Base-by-base conservation (phyloP, 106 monocot genomes). In the Acorus calamus region DNA sequence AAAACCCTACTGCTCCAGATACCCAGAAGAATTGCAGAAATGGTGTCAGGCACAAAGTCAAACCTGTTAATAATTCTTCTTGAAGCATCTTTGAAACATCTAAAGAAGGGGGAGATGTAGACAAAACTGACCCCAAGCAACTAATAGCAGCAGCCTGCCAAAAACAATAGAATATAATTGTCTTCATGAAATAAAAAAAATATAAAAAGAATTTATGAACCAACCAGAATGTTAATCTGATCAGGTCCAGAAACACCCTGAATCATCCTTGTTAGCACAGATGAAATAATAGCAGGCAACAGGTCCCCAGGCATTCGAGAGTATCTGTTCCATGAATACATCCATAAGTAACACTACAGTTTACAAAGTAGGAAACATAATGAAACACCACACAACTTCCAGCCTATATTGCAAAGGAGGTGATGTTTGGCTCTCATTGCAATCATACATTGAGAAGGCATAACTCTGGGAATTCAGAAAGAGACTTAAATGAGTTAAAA, bases 281-380 rank as follows among this genome's bases (percentile, higher is more conserved):
- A 66, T 63, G 58, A 42, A 71, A 87, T 71, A 4, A 77, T 63
- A 45, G 66, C 66, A 63, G 74, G 75, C 67, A 92, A 70, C 63
- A 92, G 64, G 7, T 87, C 72, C 11, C 65, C 72, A 47, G 87
- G 87, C 92, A 92, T 84, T 55, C 92, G 80, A 65, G 77, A 44
- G 60, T 92, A 92, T 59, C 92, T 92, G 76, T 70, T 79, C 53
- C 11, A 58, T 9, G 46, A 2, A 62, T 7, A 57, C 7, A 7
- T 41, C 53, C 9, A 69, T n/a, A n/a, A n/a, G n/a, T n/a, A n/a
- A n/a, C n/a, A n/a, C n/a, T n/a, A n/a, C n/a, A n/a, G n/a, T n/a
- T n/a, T n/a, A 61, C 61, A 53, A 57, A 8, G 61, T 6, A 57
- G n/a, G n/a, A n/a, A n/a, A n/a, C n/a, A n/a, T n/a, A n/a, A n/a